A percentile compares a stretch with the other conserved stretches of the same genome.
phyloP scores from a whole-genome alignment of 106 monocot genomes.

The Platanthera zijinensis region DNA sequence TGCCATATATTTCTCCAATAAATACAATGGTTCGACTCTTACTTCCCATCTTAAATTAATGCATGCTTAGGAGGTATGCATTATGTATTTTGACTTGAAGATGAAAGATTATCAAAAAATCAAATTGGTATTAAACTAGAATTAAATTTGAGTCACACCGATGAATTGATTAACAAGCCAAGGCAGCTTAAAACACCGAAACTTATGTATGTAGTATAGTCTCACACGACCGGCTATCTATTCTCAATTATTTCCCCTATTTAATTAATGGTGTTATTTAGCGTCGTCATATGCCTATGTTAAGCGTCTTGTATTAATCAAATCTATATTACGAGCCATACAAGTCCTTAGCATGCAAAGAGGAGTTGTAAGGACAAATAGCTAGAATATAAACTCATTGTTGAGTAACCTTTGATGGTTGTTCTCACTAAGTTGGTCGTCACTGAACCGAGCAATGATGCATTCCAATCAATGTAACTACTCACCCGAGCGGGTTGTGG shows the following conservation, averaged over 20 bases:
- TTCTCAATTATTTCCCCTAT: no score
- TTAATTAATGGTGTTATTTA: no score
- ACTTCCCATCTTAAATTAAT: neutral
- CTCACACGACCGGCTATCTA: no score
- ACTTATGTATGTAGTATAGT: no score
- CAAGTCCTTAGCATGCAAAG: no score
- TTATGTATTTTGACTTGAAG: neutral
- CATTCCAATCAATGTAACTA: neutral
- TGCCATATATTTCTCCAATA: neutral
- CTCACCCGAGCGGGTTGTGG: neutral
- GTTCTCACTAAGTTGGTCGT: neutral
- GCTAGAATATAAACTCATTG: neutral
- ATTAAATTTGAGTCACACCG: neutral
- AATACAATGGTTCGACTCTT: neutral
- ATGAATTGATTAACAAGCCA: neutral
- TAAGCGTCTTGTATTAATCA: no score
- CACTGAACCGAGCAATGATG: neutral
- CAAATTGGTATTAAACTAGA: neutral
- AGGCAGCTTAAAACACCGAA: neutral
- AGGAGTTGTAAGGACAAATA: no score
- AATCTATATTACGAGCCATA: no score
- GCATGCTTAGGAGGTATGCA: neutral
- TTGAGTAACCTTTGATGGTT: neutral
- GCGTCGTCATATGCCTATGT: no score
- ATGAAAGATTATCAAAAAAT: neutral